Base-by-base conservation (phyloP, 1,284 basidiomycete genomes). In the Gastroboletus turbinatus region DNA sequence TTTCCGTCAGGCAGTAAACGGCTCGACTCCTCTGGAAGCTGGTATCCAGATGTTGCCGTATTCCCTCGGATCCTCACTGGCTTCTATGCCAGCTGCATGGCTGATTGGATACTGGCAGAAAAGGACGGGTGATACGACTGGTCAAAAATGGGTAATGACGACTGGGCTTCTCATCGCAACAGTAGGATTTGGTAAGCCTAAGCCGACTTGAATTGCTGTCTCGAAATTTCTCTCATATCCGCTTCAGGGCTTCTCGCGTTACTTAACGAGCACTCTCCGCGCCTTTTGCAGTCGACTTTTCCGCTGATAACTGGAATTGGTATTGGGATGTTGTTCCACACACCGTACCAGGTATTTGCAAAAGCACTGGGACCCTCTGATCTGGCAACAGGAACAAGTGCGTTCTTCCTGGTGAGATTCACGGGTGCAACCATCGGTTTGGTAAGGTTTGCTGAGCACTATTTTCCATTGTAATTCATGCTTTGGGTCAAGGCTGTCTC, bases 401-500 rank as follows among this genome's bases (percentile, higher is more conserved):
- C 88, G 23, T 92, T 92, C 68, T 92, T 92, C 70, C 78, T 92
- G 53, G 87, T 91, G 46, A 79, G 90, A 43, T 92, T 92, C 72
- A 92, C 89, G 38, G 90, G 90, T 16, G 87, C 90, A 32, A 90
- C 89, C 5, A 77, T 87, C 48, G 90, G 90, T 58, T 70, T 92
- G 73, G 90, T 89, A 70, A 64, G 84, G 71, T 50, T 62, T 46
- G 27, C 32, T 49, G 9, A 33, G 36, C 35, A 23, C 32, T 33
- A 46, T 49, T 54, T 42, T 47, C 56, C 61, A 32, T 45, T 35
- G 42, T 55, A 29, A 53, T 42, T 60, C 55, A 67, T 58, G 47
- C 46, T 58, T 39, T 50, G 48, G 33, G 57, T 59, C 23, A 64
- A 92, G 89, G 82, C 90, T 46, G 76, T 88, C 39, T 83, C 89